Conservation (phyloP, 495 filamentous ascomycete species). For the Penicillium simplicissimum region DNA sequence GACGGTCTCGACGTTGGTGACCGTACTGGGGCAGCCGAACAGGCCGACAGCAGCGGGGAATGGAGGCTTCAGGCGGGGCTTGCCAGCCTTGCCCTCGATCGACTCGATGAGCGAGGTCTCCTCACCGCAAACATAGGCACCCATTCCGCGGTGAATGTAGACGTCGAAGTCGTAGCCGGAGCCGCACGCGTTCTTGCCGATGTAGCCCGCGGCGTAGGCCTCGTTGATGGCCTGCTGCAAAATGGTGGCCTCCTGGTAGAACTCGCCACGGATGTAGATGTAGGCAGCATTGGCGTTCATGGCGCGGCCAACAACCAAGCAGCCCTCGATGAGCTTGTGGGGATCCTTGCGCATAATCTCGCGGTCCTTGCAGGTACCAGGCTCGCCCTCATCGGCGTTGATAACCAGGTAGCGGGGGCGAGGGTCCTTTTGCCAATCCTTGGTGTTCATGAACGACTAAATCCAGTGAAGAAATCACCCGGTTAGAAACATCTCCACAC, state of each 20-base stretch:
- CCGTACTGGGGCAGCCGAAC: conserved; percentile 96
- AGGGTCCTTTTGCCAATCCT: conserved; percentile 97
- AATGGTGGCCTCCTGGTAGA: conserved; percentile 94
- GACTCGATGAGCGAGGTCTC: conserved; percentile 98
- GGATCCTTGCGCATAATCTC: conserved; percentile 99
- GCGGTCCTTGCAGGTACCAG: conserved; percentile 98
- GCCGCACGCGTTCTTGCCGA: conserved; percentile 97
- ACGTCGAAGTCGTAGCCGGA: conserved; percentile 98
- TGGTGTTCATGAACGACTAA: conserved; percentile 99
- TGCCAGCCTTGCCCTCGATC: conserved; percentile 96
- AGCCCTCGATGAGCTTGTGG: conserved; percentile 97
- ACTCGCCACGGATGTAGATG: conserved; percentile 99
- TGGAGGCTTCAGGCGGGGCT: conserved; percentile 96
- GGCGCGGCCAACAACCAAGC: conserved; percentile 90
- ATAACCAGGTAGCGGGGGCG: conserved; percentile 96
- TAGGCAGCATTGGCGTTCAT: conserved; percentile 99
- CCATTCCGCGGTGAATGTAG: conserved; percentile 93
- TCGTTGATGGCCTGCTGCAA: conserved; percentile 95
- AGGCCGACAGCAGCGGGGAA: conserved; percentile 97
- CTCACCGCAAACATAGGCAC: conserved; percentile 96
- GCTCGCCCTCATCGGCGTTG: conserved; percentile 98
- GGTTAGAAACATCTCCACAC: conserved; percentile 9
- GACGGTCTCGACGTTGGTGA: conserved; percentile 96
- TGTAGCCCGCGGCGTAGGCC: conserved; percentile 87
- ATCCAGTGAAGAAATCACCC: conserved; percentile 17